Conservation (phyloP, 2,329 filamentous ascomycete species). For the Sarocladium strictum region DNA sequence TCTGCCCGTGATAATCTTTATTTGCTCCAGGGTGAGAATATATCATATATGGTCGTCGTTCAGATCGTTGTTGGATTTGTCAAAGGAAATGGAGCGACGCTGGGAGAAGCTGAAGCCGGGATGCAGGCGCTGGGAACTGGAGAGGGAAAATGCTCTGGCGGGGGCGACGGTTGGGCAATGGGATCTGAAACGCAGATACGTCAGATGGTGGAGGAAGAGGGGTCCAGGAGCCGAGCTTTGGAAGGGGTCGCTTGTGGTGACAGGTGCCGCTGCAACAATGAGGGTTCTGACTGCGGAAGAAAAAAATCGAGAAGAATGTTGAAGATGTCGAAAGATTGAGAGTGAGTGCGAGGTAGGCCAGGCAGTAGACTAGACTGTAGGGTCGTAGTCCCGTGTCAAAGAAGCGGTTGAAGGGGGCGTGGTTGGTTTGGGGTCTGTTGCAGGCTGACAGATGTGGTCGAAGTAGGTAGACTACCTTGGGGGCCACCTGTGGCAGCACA, state of each 20-base stretch:
- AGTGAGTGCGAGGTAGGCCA: not conserved
- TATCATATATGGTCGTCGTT: not conserved
- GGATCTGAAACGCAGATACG: constrained; percentile 8
- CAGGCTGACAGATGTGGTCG: not conserved
- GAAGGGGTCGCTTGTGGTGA: not conserved
- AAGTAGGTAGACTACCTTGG: not conserved
- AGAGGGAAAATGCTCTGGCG: not conserved
- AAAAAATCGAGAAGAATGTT: not conserved
- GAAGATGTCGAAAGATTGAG: not conserved
- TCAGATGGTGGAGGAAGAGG: constrained; percentile 4
- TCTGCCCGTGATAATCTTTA: not conserved
- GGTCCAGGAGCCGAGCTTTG: not conserved
- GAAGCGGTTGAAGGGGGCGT: not conserved
- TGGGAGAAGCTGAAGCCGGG: constrained; percentile 2
- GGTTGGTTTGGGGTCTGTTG: not conserved
- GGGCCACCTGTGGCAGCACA: not conserved
- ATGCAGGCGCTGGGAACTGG: too few species aligned
- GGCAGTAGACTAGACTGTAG: not conserved
- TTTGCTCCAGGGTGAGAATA: not conserved
- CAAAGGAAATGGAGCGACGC: not conserved
- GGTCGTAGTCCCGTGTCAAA: not conserved
- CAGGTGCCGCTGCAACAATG: not conserved
- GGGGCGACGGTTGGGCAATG: constrained; percentile 4
- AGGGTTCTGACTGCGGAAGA: not conserved
- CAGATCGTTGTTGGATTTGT: not conserved